Conservation (phyloP, 208 protist species). For the Naegleria gruberi region DNA sequence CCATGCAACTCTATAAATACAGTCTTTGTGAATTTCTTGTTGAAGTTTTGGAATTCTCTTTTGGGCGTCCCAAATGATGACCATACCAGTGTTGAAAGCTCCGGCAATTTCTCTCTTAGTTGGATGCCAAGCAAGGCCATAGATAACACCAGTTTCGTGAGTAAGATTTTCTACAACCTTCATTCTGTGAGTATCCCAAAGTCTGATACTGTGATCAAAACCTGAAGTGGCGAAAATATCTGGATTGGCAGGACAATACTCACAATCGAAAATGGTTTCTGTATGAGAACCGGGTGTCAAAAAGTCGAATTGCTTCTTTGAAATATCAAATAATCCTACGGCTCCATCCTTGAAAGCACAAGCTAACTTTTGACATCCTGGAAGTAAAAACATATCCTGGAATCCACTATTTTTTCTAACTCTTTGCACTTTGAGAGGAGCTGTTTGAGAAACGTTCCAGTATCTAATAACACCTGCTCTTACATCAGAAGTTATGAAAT, state of each 20-base stretch:
- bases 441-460: background rate
- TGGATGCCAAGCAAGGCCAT: constrained; percentile 36
- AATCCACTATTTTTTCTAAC: background rate
- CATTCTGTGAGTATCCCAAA: constrained; percentile 39
- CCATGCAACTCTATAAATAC: constrained; percentile 56
- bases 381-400: constrained; percentile 37
- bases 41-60: constrained; percentile 41
- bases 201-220: constrained; percentile 62
- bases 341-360: constrained; percentile 56
- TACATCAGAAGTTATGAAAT: background rate
- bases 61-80: constrained; percentile 65
- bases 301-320: constrained; percentile 30
- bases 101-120: constrained; percentile 5
- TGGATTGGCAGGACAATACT: constrained; percentile 58
- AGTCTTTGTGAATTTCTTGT: constrained; percentile 51
- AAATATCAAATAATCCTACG: constrained; percentile 66
- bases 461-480: background rate
- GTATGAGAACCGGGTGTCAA: constrained; percentile 59
- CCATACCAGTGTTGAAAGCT: constrained; percentile 21
- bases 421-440: background rate
- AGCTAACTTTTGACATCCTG: constrained; percentile 39
- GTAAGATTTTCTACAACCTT: constrained; percentile 29
- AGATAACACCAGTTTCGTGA: constrained; percentile 32
- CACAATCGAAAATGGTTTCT: constrained; percentile 63
- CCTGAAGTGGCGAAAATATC: constrained; percentile 63